Conservation (phyloP, 495 filamentous ascomycete species). For the Aspergillus haitiensis region DNA sequence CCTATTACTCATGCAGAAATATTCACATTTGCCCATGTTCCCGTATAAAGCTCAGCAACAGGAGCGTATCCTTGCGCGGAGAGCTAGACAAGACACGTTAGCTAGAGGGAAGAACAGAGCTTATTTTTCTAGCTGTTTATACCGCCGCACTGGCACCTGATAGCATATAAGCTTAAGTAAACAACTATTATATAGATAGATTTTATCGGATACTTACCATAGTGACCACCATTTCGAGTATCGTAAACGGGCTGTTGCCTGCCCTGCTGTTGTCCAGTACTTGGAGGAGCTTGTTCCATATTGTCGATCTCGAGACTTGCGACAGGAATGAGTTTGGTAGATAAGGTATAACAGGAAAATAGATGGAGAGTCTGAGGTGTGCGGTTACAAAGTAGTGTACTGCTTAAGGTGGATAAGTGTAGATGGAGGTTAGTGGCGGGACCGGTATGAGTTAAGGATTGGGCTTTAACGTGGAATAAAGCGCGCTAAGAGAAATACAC, state of each 20-base stretch:
- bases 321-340: neutral
- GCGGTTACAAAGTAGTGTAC: too few species aligned
- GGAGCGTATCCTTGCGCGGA: slow-evolving; percentile 78
- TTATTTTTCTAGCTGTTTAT: slow-evolving; percentile 37
- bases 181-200: neutral
- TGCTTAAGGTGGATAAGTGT: too few species aligned
- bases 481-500: too few species aligned
- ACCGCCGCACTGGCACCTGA: slow-evolving; percentile 81
- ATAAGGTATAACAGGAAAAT: neutral
- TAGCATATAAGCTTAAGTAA: slow-evolving; percentile 21
- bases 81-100: slow-evolving; percentile 49
- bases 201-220: slow-evolving; percentile 55
- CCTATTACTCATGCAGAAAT: slow-evolving; percentile 9
- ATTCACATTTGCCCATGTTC: slow-evolving; percentile 90
- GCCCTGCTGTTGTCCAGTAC: slow-evolving; percentile 55
- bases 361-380: neutral
- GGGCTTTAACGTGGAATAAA: too few species aligned
- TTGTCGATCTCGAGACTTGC: neutral
- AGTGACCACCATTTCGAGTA: slow-evolving; percentile 78
- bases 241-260: slow-evolving; percentile 73
- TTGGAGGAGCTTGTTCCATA: slow-evolving; percentile 61
- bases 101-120: slow-evolving; percentile 8
- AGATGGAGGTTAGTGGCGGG: too few species aligned
- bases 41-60: slow-evolving; percentile 82
- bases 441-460: too few species aligned